These are phyloP conservation scores for Xylariaceae sp. DNA, from an alignment of 2,329 filamentous ascomycete species.

Conservation along the genomic window DNA sequence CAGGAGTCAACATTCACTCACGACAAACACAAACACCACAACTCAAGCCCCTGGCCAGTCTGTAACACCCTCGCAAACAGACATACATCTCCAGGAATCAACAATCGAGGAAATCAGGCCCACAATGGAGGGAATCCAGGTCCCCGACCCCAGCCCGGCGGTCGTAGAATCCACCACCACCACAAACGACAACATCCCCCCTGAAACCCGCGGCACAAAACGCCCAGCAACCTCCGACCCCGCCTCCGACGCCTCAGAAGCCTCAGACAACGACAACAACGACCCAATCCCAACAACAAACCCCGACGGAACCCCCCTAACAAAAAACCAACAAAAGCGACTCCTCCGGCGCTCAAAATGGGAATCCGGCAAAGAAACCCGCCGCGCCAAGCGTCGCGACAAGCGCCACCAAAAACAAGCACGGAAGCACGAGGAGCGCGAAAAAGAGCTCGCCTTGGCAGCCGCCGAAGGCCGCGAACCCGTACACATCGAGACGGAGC, in stretches of 20 bases:
- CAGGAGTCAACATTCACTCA: neutral
- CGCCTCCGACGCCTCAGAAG: conserved; percentile 52
- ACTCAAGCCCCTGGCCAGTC: neutral
- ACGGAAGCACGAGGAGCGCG: conserved; percentile 46
- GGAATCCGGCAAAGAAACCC: conserved; percentile 64
- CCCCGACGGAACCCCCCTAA: conserved; percentile 42
- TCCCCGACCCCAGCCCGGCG: neutral
- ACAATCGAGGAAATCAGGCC: neutral
- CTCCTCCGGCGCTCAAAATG: conserved; percentile 65
- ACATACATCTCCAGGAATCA: neutral
- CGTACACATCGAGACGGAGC: conserved; percentile 23
- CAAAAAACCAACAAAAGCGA: conserved; percentile 84
- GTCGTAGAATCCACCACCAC: too few relatives aligned
- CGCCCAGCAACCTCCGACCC: conserved; percentile 45
- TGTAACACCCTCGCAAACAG: too few relatives aligned
- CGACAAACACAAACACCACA: neutral
- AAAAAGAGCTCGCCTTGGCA: conserved; percentile 44
- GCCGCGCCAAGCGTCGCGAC: conserved; percentile 53
- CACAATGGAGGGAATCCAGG: conserved; percentile 10
- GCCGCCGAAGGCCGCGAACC: conserved; percentile 41
- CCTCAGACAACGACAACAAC: conserved; percentile 49
- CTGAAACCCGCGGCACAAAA: conserved; percentile 14
- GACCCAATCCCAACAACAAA: conserved; percentile 40
- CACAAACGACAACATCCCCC: too few relatives aligned
- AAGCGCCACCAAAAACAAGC: conserved; percentile 46